A percentile compares a stretch with the other conserved stretches of the same genome.
These are phyloP conservation scores for Tetrapisispora phaffii DNA, from an alignment of 805 yeast genomes.

Conservation along the genomic window DNA sequence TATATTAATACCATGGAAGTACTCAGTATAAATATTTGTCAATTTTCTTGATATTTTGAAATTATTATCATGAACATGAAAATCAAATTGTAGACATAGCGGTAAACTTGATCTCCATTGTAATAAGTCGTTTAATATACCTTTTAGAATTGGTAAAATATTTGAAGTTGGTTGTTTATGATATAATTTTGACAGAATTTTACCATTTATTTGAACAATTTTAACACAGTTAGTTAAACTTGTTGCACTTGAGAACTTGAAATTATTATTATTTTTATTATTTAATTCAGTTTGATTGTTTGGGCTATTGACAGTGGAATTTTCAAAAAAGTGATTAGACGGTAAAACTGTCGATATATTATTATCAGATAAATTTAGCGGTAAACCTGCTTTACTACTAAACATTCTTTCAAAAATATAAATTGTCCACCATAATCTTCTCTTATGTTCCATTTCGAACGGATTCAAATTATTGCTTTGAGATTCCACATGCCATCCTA, in stretches of 20 bases:
- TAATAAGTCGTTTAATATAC: conserved; percentile 53
- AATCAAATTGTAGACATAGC: conserved; percentile 54
- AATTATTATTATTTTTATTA: conserved; percentile 49
- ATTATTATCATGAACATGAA: conserved; percentile 19
- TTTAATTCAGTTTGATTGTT: conserved; percentile 46
- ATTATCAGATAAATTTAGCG: conserved; percentile 68
- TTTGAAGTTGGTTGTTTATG: conserved; percentile 71
- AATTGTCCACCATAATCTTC: conserved; percentile 80
- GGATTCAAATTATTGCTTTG: conserved; percentile 56
- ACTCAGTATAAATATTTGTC: conserved; percentile 72
- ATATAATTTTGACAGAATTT: conserved; percentile 56
- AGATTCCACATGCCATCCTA: conserved; percentile 78
- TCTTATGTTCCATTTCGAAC: conserved; percentile 70
- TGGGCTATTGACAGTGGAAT: conserved; percentile 50
- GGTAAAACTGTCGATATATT: conserved; percentile 75
- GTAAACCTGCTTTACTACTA: conserved; percentile 74
- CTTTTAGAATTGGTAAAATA: conserved; percentile 63
- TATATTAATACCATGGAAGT: conserved; percentile 70
- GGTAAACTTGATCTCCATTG: conserved; percentile 63
- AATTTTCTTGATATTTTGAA: conserved; percentile 53
- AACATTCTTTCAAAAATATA: conserved; percentile 78
- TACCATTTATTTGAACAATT: conserved; percentile 70
- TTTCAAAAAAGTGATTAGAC: conserved; percentile 17
- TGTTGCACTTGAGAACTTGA: conserved; percentile 56
- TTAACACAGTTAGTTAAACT: conserved; percentile 67